phyloP scores from a whole-genome alignment of 768 basidiomycete genomes.

The Trametes cinnabarina region DNA sequence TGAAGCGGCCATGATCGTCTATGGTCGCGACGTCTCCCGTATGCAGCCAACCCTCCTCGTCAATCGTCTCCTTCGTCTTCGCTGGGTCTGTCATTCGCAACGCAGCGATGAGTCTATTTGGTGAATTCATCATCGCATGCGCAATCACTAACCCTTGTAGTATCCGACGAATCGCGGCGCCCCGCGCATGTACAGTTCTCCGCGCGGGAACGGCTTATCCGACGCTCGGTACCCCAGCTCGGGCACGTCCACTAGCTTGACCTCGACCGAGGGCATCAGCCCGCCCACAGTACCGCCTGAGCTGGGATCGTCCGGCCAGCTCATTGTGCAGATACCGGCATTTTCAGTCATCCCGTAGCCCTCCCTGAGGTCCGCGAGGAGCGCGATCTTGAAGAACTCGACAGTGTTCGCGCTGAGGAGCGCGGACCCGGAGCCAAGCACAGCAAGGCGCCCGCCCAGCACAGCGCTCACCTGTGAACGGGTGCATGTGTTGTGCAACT shows the following conservation, averaged over 20 bases:
- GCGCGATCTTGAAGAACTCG: conserved; percentile 85
- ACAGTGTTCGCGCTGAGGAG: conserved; percentile 83
- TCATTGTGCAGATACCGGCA: conserved; percentile 57
- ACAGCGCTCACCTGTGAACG: conserved; percentile 64
- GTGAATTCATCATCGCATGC: too few species aligned
- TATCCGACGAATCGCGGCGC: conserved; percentile 62
- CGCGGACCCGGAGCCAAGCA: conserved; percentile 81
- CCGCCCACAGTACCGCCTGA: conserved; percentile 81
- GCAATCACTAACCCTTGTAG: conserved; percentile 64
- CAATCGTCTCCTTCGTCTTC: conserved; percentile 78
- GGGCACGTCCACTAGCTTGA: conserved; percentile 90
- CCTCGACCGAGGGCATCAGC: conserved; percentile 66
- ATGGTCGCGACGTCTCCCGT: conserved; percentile 87
- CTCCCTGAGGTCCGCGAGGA: conserved; percentile 74
- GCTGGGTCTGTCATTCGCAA: conserved; percentile 57
- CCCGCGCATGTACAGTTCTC: conserved; percentile 79
- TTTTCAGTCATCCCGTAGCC: conserved; percentile 94
- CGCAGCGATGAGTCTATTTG: not conserved
- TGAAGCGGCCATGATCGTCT: conserved; percentile 76
- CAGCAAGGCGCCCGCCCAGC: conserved; percentile 74
- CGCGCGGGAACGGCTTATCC: conserved; percentile 88
- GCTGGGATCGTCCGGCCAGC: conserved; percentile 56
- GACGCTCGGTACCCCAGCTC: conserved; percentile 85
- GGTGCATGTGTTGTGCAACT: not conserved
- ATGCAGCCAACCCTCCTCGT: conserved; percentile 89